phyloP scores from a whole-genome alignment of 768 basidiomycete species.

The Calocera cornea region DNA sequence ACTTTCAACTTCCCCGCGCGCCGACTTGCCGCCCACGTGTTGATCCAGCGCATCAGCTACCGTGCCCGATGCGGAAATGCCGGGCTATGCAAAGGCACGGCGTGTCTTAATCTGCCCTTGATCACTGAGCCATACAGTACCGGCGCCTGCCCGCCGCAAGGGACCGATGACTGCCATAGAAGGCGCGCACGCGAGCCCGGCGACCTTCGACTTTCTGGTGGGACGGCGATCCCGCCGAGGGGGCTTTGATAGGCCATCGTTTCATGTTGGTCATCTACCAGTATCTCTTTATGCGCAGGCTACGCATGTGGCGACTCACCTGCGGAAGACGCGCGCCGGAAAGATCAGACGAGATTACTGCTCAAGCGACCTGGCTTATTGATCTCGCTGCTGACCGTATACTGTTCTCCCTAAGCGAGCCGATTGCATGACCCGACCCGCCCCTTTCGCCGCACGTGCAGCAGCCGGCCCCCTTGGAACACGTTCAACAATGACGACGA shows the following conservation, averaged over 20 bases:
- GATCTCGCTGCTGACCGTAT: neutral
- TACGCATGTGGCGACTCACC: neutral
- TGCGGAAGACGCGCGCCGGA: neutral
- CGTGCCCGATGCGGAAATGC: neutral
- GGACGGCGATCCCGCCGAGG: neutral
- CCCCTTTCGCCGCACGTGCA: neutral
- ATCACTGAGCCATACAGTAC: neutral
- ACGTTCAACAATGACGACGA: slow-evolving; percentile 1
- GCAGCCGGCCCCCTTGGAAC: neutral
- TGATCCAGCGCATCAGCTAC: neutral
- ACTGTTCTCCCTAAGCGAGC: neutral
- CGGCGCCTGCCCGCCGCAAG: neutral
- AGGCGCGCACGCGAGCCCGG: neutral
- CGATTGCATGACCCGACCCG: neutral
- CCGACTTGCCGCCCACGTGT: neutral
- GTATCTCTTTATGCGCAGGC: neutral
- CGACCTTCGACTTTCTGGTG: neutral
- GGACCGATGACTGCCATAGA: neutral
- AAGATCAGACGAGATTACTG: neutral
- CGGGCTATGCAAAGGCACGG: neutral
- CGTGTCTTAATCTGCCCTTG: neutral
- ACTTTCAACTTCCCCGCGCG: neutral
- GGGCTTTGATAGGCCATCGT: neutral
- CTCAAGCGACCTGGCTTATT: neutral
- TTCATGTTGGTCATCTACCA: neutral